These are phyloP conservation scores for Phytophthora macrochlamydospora DNA, from an alignment of 352 stramenopile species.

Conservation along the genomic window DNA sequence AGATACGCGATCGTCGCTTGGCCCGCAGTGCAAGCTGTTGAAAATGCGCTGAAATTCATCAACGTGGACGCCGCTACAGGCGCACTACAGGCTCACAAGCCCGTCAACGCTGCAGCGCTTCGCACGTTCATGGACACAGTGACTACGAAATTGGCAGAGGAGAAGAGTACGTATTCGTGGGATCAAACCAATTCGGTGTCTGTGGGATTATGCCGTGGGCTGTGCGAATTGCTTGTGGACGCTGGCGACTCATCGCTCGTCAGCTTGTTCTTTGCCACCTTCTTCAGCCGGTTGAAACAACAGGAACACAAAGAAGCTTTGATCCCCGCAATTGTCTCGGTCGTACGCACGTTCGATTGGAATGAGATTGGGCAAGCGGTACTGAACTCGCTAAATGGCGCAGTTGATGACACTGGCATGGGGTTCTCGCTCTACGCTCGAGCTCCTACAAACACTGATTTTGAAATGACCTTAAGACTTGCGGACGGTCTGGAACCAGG, in stretches of 20 bases:
- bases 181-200: background rate
- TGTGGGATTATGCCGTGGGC: constrained; percentile 3
- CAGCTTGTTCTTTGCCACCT: constrained; percentile 15
- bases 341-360: constrained; percentile 20
- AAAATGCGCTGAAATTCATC: constrained; percentile 17
- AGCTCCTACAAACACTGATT: background rate
- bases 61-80: constrained; percentile 3
- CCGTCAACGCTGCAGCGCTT: constrained; percentile 5
- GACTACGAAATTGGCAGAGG: background rate
- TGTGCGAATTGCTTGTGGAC: constrained; percentile 15
- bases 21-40: constrained; percentile 1
- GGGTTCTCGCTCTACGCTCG: background rate
- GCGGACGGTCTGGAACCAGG: constrained; percentile 7
- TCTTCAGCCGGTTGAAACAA: constrained; percentile 7
- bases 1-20: constrained; percentile 21
- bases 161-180: background rate
- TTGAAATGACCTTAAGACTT: constrained; percentile 18
- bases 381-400: constrained; percentile 3
- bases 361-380: constrained; percentile 8
- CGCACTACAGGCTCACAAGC: constrained; percentile 5
- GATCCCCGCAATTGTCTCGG: background rate
- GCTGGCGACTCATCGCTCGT: constrained; percentile 12
- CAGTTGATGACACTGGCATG: constrained; percentile 3
- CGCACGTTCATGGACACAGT: constrained; percentile 8
- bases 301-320: constrained; percentile 10